phyloP scores from a whole-genome alignment of 2,329 filamentous ascomycete species.

The Cytospora chrysosperma region DNA sequence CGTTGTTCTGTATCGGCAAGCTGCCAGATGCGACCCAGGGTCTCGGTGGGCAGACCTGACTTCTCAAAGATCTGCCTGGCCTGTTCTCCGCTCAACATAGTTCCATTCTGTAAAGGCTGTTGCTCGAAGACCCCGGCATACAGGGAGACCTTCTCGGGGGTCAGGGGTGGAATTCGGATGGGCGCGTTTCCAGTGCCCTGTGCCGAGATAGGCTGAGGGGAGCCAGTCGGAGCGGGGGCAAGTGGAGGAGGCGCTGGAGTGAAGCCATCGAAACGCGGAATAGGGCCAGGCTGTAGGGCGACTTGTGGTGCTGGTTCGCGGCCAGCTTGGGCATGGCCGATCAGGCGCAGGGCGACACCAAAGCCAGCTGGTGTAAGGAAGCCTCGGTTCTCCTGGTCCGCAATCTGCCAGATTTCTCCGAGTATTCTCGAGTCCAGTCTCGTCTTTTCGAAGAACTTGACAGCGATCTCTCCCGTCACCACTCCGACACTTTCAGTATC shows the following conservation, averaged over 20 bases:
- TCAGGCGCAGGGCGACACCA: constrained; percentile 86
- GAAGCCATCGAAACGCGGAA: constrained; percentile 88
- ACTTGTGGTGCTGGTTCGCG: constrained; percentile 78
- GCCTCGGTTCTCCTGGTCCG: constrained; percentile 93
- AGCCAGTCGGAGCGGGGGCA: constrained; percentile 39
- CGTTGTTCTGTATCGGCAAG: constrained; percentile 91
- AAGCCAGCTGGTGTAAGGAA: constrained; percentile 92
- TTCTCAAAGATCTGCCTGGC: constrained; percentile 96
- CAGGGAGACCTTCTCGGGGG: constrained; percentile 83
- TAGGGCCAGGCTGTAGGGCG: constrained; percentile 80
- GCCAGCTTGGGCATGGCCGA: constrained; percentile 91
- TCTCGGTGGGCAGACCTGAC: constrained; percentile 83
- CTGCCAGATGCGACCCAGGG: constrained; percentile 93
- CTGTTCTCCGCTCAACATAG: constrained; percentile 74
- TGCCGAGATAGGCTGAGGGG: constrained; percentile 40
- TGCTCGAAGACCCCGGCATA: constrained; percentile 90
- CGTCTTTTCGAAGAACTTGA: constrained; percentile 98
- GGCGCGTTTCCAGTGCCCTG: constrained; percentile 63
- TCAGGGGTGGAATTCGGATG: constrained; percentile 84
- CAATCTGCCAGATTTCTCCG: constrained; percentile 98
- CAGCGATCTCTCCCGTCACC: constrained; percentile 91
- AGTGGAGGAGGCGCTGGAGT: constrained; percentile 48
- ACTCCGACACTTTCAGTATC: constrained; percentile 90
- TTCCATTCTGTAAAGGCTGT: constrained; percentile 72
- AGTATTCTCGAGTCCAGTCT: constrained; percentile 80